phyloP scores from a whole-genome alignment of 2,329 filamentous ascomycete species.

The Sordariomycetes sp. region DNA sequence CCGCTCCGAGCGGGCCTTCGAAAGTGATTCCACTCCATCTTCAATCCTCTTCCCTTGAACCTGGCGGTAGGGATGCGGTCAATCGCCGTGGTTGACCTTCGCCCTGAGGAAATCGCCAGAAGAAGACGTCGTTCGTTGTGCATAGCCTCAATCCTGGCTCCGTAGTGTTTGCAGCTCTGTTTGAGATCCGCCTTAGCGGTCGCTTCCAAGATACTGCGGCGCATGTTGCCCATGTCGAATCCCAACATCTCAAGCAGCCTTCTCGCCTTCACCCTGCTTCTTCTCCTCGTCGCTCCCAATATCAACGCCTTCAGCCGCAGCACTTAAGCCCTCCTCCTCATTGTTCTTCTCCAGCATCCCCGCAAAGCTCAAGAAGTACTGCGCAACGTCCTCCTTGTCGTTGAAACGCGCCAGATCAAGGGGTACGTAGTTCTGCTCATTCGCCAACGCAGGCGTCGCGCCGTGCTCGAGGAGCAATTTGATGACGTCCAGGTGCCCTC shows the following conservation, averaged over 20 bases:
- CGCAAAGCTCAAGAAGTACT: conserved; percentile 46
- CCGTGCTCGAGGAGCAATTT: conserved; percentile 68
- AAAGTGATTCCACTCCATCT: no score
- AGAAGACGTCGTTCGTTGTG: no score
- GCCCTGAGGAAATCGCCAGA: no score
- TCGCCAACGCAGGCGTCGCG: conserved; percentile 69
- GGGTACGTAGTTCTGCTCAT: conserved; percentile 75
- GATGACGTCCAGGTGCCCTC: conserved; percentile 75
- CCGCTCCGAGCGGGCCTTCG: no score
- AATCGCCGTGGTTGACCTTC: no score
- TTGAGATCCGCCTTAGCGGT: not conserved
- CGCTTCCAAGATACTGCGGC: no score
- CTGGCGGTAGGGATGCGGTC: no score
- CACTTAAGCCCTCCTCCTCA: conserved; percentile 31
- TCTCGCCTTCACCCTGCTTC: conserved; percentile 9
- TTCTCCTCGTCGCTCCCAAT: conserved; percentile 22
- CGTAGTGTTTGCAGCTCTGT: no score
- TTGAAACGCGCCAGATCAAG: conserved; percentile 66
- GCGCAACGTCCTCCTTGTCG: conserved; percentile 56
- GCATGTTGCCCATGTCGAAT: no score
- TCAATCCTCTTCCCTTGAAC: no score
- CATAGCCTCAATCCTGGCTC: no score
- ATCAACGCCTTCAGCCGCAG: conserved; percentile 26
- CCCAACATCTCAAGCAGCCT: not conserved
- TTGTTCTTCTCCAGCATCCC: conserved; percentile 38